These are phyloP conservation scores for Rhizopogon vinicolor DNA, from an alignment of 768 basidiomycete genomes.

Conservation along the genomic window DNA sequence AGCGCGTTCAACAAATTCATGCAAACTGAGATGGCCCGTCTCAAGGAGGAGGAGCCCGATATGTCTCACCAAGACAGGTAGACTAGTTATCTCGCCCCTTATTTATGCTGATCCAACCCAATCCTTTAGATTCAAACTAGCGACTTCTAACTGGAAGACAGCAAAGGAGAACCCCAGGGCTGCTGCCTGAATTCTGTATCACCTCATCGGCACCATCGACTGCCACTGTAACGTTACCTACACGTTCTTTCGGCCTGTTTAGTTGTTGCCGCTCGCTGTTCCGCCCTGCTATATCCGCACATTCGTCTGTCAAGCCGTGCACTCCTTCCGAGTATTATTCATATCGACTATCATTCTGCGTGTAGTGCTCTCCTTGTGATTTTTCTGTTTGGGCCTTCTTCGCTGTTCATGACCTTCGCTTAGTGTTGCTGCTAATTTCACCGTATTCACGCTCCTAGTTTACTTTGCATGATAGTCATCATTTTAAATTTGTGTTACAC, in stretches of 20 bases:
- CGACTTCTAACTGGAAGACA: constrained; percentile 75
- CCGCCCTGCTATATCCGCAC: background rate
- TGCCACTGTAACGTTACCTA: constrained; percentile 2
- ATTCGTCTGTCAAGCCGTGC: constrained; percentile 14
- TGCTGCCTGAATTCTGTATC: constrained; percentile 13
- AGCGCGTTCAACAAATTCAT: constrained; percentile 78
- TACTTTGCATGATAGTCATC: background rate
- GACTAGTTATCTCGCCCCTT: constrained; percentile 9
- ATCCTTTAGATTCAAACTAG: constrained; percentile 57
- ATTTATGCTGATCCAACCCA: constrained; percentile 2
- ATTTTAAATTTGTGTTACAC: background rate
- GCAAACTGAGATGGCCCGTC: constrained; percentile 74
- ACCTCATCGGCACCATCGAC: constrained; percentile 4
- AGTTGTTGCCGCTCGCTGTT: background rate
- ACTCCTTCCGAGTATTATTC: constrained; percentile 18
- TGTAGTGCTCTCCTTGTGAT: constrained; percentile 13
- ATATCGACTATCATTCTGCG: constrained; percentile 28
- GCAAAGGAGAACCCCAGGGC: constrained; percentile 62
- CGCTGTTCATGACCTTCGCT: constrained; percentile 3
- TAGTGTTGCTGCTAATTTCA: constrained; percentile 7
- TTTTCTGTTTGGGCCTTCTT: constrained; percentile 6
- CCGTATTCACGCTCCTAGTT: constrained; percentile 11
- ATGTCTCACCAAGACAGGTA: constrained; percentile 74
- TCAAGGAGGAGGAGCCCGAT: constrained; percentile 72
- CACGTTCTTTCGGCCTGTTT: constrained; percentile 6